Base-by-base conservation (phyloP, 2,329 filamentous ascomycete genomes). In the Cadophora gregata region DNA sequence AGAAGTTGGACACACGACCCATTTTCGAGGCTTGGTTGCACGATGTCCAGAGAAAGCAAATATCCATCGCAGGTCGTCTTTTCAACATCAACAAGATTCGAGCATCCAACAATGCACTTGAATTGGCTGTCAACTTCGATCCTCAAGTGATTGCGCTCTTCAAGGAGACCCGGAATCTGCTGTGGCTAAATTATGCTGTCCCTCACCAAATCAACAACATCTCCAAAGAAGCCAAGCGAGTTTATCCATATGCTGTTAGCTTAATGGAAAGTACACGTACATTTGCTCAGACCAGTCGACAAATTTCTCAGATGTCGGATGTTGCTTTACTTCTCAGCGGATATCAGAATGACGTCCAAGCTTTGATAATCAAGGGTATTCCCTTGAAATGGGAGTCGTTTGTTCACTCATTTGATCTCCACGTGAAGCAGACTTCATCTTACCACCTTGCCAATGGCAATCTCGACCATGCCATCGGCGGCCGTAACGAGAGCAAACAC, bases 181-280 rank as follows among this genome's bases (percentile, higher is more conserved):
- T 93, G 14, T 99, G 96, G 95, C 89, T 97, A 69, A 96, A 93
- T 71, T 99, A 93, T 78, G 90, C 93, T 65, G 93, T 99, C 27
- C 96, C 96, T 9, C 96, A 99, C 78, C 89, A 92, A 16, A 93
- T 99, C 75, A 96, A 91, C 79, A 98, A 93, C 70, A 93, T 97
- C 63, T 97, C 96, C 0, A 99, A 98, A 79, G 96, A 99, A 78
- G 96, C 96, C n/a, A 97, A 97, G 80, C 88, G 96, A 62, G 96
- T 99, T 4, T 99, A 99, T 74, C 96, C 96, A 0, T 99, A 96
- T 76, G 96, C 96, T 27, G 94, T 99, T 71, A 98, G 94, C 76
- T 81, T 99, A 72, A 99, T 99, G 93, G 96, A 99, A 80, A 98
- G 93, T 75, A 93, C 98, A n/a, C 88, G 94, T 66, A 98, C 93